phyloP scores from a whole-genome alignment of 2,329 filamentous ascomycete species.

The Camillea tinctor region DNA sequence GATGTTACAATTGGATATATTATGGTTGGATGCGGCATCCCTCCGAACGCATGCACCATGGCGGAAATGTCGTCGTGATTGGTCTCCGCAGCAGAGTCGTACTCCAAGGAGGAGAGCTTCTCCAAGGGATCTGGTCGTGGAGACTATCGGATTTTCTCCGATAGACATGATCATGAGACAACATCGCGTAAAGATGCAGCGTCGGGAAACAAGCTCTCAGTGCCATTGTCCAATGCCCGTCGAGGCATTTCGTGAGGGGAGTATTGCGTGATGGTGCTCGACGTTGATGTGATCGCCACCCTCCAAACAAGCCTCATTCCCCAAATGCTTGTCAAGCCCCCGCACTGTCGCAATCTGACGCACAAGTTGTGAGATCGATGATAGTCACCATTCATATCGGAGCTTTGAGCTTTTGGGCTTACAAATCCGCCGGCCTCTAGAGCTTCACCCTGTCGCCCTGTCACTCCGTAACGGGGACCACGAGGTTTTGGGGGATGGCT shows the following conservation, averaged over 20 bases:
- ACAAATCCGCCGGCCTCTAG: background rate
- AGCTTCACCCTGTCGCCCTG: background rate
- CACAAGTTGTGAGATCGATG: background rate
- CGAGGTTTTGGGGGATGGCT: too few relatives aligned
- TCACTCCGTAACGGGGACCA: background rate
- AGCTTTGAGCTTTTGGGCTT: background rate
- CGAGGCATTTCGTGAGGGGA: conserved; percentile 5
- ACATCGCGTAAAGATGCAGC: conserved; percentile 8
- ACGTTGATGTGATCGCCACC: conserved; percentile 15
- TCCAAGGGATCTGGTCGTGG: background rate
- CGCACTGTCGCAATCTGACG: conserved; percentile 3
- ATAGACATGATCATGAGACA: background rate
- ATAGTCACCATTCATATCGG: background rate
- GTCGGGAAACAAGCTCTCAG: background rate
- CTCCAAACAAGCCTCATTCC: background rate
- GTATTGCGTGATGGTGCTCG: conserved; percentile 19
- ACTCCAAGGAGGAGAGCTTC: background rate
- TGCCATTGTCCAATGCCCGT: background rate
- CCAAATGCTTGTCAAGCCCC: background rate
- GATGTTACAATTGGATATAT: background rate
- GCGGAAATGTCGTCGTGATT: background rate
- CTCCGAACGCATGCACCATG: background rate
- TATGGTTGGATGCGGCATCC: background rate
- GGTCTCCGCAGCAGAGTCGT: background rate
- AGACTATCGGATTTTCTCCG: background rate